Evolutionary conservation across 2,329 filamentous ascomycete species (phyloP).

Genomic region (Magnaporthiopsis incrustans): DNA sequence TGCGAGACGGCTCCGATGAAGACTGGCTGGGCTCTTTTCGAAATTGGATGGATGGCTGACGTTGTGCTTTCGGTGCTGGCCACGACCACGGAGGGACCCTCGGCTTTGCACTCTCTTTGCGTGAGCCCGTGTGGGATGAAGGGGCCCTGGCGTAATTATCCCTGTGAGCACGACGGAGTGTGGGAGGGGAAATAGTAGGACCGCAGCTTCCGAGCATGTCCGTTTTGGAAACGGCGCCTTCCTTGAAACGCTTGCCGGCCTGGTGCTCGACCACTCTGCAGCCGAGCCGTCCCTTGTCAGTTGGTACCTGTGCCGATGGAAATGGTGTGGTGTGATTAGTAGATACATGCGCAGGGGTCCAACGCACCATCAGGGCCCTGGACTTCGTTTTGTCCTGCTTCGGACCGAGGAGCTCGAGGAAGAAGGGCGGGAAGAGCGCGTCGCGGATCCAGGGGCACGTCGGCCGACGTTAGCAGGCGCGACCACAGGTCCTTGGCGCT

Average conservation of each 20-base stretch:
- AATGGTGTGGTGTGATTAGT: too few relatives aligned
- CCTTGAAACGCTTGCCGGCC: conserved; percentile 23
- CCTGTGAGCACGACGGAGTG: too few relatives aligned
- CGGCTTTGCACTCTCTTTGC: too few relatives aligned
- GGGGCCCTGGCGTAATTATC: too few relatives aligned
- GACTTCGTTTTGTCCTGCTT: conserved; percentile 13
- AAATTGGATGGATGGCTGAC: neutral
- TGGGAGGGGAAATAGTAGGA: conserved; percentile 20
- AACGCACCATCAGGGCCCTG: conserved; percentile 9
- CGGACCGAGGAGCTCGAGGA: conserved; percentile 27
- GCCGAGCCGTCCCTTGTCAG: conserved; percentile 11
- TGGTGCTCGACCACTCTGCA: too few relatives aligned
- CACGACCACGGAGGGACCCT: too few relatives aligned
- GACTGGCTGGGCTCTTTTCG: neutral
- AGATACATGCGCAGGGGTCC: neutral
- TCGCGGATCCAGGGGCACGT: conserved; percentile 25
- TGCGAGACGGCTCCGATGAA: conserved; percentile 15
- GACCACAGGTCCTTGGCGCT: conserved; percentile 28
- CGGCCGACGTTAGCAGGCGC: conserved; percentile 27
- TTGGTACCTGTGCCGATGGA: too few relatives aligned
- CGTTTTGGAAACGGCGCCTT: too few relatives aligned
- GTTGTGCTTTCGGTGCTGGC: too few relatives aligned
- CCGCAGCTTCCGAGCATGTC: conserved; percentile 22
- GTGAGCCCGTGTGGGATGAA: too few relatives aligned
- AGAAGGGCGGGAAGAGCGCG: conserved; percentile 6